Evolutionary conservation across 768 basidiomycete species (phyloP).

Genomic region (Amyloporia xantha): DNA sequence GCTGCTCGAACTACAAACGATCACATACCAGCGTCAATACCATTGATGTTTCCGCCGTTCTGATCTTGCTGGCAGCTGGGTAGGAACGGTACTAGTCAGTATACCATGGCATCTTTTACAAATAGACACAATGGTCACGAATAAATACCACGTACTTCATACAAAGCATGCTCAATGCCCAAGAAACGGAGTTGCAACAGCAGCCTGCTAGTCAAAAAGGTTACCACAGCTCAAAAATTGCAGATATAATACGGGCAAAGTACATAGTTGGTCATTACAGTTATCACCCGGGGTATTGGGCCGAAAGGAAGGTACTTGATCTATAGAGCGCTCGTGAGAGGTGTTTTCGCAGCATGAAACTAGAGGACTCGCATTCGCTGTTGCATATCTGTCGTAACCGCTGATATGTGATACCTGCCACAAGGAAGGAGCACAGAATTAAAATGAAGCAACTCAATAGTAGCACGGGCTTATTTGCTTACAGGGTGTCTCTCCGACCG

Average conservation of each 20-base stretch:
- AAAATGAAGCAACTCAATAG: background rate
- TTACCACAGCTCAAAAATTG: background rate
- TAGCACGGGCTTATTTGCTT: background rate
- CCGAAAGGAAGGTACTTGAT: background rate
- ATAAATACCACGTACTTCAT: background rate
- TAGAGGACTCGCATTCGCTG: conserved; percentile 9
- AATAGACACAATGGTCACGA: background rate
- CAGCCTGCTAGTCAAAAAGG: background rate
- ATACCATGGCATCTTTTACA: too few species aligned
- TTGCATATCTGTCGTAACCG: conserved; percentile 13
- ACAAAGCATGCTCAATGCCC: conserved; percentile 11
- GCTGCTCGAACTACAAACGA: background rate
- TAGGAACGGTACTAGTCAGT: too few species aligned
- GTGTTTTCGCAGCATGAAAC: background rate
- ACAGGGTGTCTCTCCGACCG: conserved; percentile 15
- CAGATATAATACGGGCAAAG: too few species aligned
- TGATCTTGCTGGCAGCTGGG: background rate
- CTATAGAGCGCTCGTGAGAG: background rate
- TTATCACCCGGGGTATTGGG: background rate
- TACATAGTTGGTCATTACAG: background rate
- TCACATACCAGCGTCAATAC: conserved; percentile 6
- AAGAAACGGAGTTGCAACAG: conserved; percentile 12
- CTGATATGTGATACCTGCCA: conserved; percentile 12
- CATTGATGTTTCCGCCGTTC: background rate
- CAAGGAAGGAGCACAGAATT: too few species aligned